Conservation (phyloP, 202 grass and related monocot species). For the Cymbopogon flexuosus region DNA sequence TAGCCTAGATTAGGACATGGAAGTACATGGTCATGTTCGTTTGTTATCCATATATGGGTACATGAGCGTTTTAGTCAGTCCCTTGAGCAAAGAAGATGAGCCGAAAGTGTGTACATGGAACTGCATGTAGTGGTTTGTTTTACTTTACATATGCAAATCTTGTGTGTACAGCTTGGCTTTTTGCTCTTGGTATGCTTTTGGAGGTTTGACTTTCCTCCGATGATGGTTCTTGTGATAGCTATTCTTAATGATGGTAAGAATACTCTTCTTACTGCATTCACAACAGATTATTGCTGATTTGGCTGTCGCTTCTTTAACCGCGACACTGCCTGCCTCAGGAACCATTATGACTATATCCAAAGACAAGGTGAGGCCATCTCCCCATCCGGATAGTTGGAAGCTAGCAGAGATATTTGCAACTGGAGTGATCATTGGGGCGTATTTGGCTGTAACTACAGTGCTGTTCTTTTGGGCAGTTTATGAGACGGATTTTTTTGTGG, state of each 20-base stretch:
- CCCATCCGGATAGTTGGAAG: conserved; percentile 69
- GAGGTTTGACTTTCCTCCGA: conserved; percentile 65
- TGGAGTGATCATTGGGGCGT: conserved; percentile 58
- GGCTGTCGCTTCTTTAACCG: background rate
- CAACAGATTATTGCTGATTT: background rate
- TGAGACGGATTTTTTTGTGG: conserved; percentile 54
- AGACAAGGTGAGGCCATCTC: conserved; percentile 69
- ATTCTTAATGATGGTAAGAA: conserved; percentile 71
- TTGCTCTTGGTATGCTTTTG: conserved; percentile 57
- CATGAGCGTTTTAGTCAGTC: background rate
- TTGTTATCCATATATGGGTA: background rate
- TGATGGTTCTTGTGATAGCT: conserved; percentile 70
- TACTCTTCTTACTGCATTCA: background rate
- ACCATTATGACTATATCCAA: conserved; percentile 85
- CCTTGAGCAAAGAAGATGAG: background rate
- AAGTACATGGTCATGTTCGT: conserved; percentile 10
- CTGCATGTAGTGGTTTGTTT: background rate
- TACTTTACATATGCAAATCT: conserved; percentile 2
- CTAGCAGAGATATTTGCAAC: conserved; percentile 71
- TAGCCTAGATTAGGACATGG: background rate
- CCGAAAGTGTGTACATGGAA: background rate
- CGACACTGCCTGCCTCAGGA: conserved; percentile 35
- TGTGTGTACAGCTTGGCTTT: conserved; percentile 57
- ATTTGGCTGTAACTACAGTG: conserved; percentile 57
- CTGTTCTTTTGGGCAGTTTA: conserved; percentile 59